Conservation (phyloP, 495 filamentous ascomycete species). For the Hypoxylon lienhwacheense region DNA sequence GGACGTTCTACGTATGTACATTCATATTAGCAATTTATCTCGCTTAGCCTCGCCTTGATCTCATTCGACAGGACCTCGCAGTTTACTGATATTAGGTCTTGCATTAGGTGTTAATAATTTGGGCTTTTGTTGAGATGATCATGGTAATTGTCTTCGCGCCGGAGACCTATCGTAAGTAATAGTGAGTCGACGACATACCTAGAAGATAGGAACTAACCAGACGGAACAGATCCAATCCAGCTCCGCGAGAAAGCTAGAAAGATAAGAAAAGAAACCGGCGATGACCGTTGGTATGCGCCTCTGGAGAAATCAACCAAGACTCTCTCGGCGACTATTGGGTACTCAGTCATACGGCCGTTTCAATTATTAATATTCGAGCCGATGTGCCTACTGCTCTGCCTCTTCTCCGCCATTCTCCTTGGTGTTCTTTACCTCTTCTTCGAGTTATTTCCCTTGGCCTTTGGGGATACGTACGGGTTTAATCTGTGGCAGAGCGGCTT, state of each 20-base stretch:
- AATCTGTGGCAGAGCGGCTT: conserved; percentile 79
- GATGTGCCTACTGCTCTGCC: conserved; percentile 82
- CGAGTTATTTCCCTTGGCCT: conserved; percentile 86
- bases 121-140: conserved; percentile 64
- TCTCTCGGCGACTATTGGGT: conserved; percentile 67
- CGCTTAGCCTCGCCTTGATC: neutral
- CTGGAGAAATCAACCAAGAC: conserved; percentile 75
- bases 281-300: conserved; percentile 74
- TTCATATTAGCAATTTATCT: neutral
- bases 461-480: conserved; percentile 74
- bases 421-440: conserved; percentile 95
- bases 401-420: conserved; percentile 82
- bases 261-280: conserved; percentile 74
- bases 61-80: too few species aligned
- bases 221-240: conserved; percentile 56
- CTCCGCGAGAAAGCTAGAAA: conserved; percentile 72
- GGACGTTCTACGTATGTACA: conserved; percentile 76
- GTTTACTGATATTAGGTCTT: conserved; percentile 5
- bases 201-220: neutral
- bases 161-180: conserved; percentile 77
- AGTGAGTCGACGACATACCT: neutral
- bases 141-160: conserved; percentile 75
- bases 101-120: conserved; percentile 68
- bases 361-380: conserved; percentile 82
- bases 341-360: conserved; percentile 76